phyloP scores from a whole-genome alignment of 306 rosid species.

The Vigna reflexopilosa region DNA sequence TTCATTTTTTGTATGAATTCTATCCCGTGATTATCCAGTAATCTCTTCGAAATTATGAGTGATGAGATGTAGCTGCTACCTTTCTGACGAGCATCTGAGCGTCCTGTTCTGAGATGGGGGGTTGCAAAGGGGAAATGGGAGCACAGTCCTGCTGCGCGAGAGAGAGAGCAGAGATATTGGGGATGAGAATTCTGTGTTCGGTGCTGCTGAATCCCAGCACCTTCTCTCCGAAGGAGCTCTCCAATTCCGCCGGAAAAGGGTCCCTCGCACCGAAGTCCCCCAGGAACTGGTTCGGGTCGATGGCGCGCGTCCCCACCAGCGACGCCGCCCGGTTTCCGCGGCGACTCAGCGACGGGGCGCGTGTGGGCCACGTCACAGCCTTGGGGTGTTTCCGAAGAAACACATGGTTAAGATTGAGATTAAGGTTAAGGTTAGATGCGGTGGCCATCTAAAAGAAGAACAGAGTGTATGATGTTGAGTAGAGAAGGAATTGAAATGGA shows the following conservation, averaged over 20 bases:
- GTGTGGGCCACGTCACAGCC: not conserved
- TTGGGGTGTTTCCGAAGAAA: slow-evolving; percentile 4
- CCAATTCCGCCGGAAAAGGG: slow-evolving; percentile 90
- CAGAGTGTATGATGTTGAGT: not conserved
- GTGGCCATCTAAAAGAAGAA: slow-evolving; percentile 28
- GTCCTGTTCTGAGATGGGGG: slow-evolving; percentile 64
- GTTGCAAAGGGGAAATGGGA: slow-evolving; percentile 63
- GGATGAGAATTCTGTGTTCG: slow-evolving; percentile 90
- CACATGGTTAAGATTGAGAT: not conserved
- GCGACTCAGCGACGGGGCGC: not conserved
- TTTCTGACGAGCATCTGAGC: slow-evolving; percentile 65
- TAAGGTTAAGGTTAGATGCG: slow-evolving; percentile 17
- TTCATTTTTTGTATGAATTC: too few species aligned
- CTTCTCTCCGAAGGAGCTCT: slow-evolving; percentile 76
- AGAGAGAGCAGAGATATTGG: slow-evolving; percentile 69
- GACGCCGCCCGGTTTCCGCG: not conserved
- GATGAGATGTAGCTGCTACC: slow-evolving; percentile 45
- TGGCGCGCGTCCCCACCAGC: slow-evolving; percentile 33
- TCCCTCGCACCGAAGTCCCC: slow-evolving; percentile 93
- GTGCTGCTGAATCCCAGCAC: slow-evolving; percentile 65
- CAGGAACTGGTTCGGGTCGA: slow-evolving; percentile 42
- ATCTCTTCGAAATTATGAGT: too few species aligned
- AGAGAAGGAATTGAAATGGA: not conserved
- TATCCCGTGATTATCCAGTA: too few species aligned
- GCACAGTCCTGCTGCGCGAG: slow-evolving; percentile 66